A percentile compares a stretch with the other conserved stretches of the same genome.
These are phyloP conservation scores for Euphorbia corollata DNA, from an alignment of 441 rosid genomes.

Conservation along the genomic window DNA sequence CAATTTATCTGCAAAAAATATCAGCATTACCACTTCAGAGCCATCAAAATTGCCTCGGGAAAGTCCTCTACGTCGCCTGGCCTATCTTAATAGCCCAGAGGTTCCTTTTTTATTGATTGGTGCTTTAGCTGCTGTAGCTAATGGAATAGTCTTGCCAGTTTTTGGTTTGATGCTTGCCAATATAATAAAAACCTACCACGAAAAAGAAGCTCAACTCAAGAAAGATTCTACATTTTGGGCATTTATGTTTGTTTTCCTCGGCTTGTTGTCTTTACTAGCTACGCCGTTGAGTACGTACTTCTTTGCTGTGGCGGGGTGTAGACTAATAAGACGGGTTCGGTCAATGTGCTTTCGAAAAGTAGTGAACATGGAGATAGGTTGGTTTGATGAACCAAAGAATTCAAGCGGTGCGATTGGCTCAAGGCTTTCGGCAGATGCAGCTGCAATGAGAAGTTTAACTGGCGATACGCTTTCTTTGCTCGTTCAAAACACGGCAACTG, in stretches of 20 bases:
- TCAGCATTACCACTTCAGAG: constrained; percentile 1
- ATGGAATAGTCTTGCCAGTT: constrained; percentile 44
- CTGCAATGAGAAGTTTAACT: constrained; percentile 39
- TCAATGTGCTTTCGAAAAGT: constrained; percentile 66
- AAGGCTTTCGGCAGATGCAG: constrained; percentile 63
- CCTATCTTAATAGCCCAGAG: constrained; percentile 54
- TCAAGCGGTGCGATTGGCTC: constrained; percentile 64
- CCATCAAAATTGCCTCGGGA: constrained; percentile 21
- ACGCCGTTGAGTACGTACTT: constrained; percentile 35
- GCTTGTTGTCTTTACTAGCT: constrained; percentile 32
- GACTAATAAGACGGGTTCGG: constrained; percentile 44
- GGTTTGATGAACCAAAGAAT: constrained; percentile 58
- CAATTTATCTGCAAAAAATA: constrained; percentile 12
- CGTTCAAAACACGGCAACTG: constrained; percentile 45
- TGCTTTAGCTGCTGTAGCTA: constrained; percentile 33
- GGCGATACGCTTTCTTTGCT: constrained; percentile 53
- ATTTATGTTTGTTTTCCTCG: constrained; percentile 39
- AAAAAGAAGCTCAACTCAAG: constrained; percentile 37
- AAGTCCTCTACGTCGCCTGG: constrained; percentile 44
- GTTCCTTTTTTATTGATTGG: constrained; percentile 43
- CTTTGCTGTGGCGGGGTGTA: constrained; percentile 59
- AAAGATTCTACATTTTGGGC: constrained; percentile 56
- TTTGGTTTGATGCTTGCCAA: constrained; percentile 46
- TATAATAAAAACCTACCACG: constrained; percentile 40
- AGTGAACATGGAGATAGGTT: constrained; percentile 58